Evolutionary conservation across 2,329 filamentous ascomycete genomes (phyloP).

Genomic region (Tricladium varicosporioides): DNA sequence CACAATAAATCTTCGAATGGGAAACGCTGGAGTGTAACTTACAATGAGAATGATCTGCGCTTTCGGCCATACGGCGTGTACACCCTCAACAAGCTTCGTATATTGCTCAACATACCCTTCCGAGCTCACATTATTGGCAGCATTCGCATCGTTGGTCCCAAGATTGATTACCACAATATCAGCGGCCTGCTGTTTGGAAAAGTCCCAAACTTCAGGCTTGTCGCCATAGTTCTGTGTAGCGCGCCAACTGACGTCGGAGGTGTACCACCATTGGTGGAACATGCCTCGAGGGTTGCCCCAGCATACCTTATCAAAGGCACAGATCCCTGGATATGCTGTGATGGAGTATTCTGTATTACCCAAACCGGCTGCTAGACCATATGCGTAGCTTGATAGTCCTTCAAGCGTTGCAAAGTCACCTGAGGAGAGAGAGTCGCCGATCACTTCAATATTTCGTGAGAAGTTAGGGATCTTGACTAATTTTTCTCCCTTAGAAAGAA

Average conservation of each 20-base stretch:
- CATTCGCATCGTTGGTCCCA: constrained; percentile 47
- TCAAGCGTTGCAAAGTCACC: constrained; percentile 60
- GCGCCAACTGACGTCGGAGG: constrained; percentile 46
- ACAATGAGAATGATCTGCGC: constrained; percentile 44
- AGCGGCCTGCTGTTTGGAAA: constrained; percentile 40
- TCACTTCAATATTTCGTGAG: constrained; percentile 41
- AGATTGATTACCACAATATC: constrained; percentile 47
- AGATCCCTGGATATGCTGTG: constrained; percentile 58
- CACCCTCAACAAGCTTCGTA: constrained; percentile 44
- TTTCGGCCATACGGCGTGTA: constrained; percentile 46
- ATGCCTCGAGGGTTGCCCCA: constrained; percentile 51
- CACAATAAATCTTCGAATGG: too few relatives aligned
- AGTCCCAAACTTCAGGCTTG: constrained; percentile 45
- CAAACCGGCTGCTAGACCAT: constrained; percentile 53
- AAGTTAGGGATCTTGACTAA: constrained; percentile 44
- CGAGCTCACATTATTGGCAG: constrained; percentile 40
- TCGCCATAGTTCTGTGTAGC: constrained; percentile 32
- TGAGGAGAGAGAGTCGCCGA: constrained; percentile 48
- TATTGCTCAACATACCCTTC: constrained; percentile 41
- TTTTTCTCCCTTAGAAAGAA: constrained; percentile 43
- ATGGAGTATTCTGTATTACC: constrained; percentile 58
- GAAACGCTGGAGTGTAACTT: constrained; percentile 34
- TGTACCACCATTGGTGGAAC: constrained; percentile 56
- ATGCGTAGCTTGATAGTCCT: constrained; percentile 54
- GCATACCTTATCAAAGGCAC: constrained; percentile 53